Evolutionary conservation across 768 basidiomycete species (phyloP).

Genomic region (Rhizopogon roseolus): DNA sequence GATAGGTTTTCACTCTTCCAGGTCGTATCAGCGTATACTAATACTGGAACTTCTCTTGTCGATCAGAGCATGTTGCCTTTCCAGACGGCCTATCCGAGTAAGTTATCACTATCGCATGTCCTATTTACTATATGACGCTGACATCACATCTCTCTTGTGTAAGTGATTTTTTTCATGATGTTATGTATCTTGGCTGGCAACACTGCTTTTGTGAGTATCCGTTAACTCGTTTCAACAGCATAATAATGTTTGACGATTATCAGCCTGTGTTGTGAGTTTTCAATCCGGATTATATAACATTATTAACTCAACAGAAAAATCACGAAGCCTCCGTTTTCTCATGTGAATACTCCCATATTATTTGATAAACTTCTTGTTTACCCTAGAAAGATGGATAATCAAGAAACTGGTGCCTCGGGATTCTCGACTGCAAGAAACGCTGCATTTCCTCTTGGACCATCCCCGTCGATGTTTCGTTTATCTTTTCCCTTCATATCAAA

Average conservation of each 20-base stretch:
- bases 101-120: neutral
- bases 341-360: conserved; percentile 54
- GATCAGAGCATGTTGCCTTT: conserved; percentile 94
- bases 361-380: conserved; percentile 1
- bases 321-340: conserved; percentile 63
- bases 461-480: conserved; percentile 90
- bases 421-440: conserved; percentile 69
- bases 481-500: conserved; percentile 90
- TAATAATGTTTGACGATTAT: conserved; percentile 1
- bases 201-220: conserved; percentile 80
- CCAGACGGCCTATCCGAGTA: conserved; percentile 68
- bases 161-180: conserved; percentile 62
- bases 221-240: neutral
- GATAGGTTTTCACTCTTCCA: conserved; percentile 83
- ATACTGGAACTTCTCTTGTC: conserved; percentile 81
- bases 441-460: conserved; percentile 91
- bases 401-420: conserved; percentile 52
- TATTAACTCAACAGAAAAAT: neutral
- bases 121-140: neutral
- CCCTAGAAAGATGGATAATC: conserved; percentile 59
- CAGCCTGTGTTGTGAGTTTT: conserved; percentile 81
- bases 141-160: neutral
- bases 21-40: conserved; percentile 81
- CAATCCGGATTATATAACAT: neutral
- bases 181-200: conserved; percentile 88